Base-by-base conservation (phyloP, 192 early-diverging fungal genomes). In the Obelidium mucronatum region DNA sequence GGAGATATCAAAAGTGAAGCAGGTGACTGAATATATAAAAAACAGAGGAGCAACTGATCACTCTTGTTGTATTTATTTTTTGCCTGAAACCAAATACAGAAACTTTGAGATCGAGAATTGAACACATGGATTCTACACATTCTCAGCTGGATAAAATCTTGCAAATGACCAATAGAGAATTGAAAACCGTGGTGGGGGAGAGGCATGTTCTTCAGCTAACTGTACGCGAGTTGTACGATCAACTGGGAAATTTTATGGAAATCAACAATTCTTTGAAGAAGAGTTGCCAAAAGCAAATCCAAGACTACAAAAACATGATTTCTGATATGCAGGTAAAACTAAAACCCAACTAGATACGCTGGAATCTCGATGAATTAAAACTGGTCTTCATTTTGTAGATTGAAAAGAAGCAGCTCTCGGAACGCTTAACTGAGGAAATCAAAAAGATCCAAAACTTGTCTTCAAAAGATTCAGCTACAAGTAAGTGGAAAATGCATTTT, bases 161-260 rank as follows among this genome's bases (percentile, higher is more conserved):
- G 28, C 36, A 55, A 31, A 37, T 52, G 24, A 48, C 54, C 13
- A 55, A 68, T 36, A 77, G 58, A 30, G 67, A 77, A 31, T 42
- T 70, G 40, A 69, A 60, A 19, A 34, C 40, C 2, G 65, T 62
- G 13, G 22, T 48, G 22, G 67, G 51, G 4, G 66, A 77, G 48
- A 51, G 59, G 28, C 65, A 70, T 35, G n/a, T 34, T 2, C 42
- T 77, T 15, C 64, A 60, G 30, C 35, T 69, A 2, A 48, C 66
- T 5, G 66, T 77, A 1, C 53, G 70, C 26, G 76, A 77, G 39
- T 8, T 77, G 51, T 69, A 68, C 33, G 67, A 69, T n/a, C 76
- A 77, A 52, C 67, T 77, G 17, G 67, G 42, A 24, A 77, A 77
- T 36, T 77, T 77, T 71, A 40, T 61, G 51, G 67, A 77, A 61